Percentiles rank a stretch among this genome's conserved stretches.
Evolutionary conservation across 768 basidiomycete species (phyloP).

Genomic region (Termitomyces eurrhizus): DNA sequence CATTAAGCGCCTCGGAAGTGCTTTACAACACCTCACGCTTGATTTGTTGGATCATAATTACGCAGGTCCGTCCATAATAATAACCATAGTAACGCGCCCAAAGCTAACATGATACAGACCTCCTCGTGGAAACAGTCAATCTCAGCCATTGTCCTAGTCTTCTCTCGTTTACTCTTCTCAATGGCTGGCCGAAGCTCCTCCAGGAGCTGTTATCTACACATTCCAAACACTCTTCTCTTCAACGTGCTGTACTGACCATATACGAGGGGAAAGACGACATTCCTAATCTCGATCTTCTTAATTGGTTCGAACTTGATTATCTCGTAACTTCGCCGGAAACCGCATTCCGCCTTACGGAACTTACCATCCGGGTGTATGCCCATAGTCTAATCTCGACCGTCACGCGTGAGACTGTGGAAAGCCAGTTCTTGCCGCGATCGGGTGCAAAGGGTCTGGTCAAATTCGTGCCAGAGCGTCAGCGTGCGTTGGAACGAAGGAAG

Average conservation of each 20-base stretch:
- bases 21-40: slow-evolving; percentile 12
- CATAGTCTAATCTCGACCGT: slow-evolving; percentile 10
- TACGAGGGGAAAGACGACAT: slow-evolving; percentile 13
- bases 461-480: slow-evolving; percentile 11
- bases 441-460: slow-evolving; percentile 11
- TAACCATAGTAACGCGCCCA: not conserved
- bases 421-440: slow-evolving; percentile 10
- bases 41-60: slow-evolving; percentile 11
- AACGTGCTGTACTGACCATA: slow-evolving; percentile 7
- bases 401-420: slow-evolving; percentile 7
- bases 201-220: slow-evolving; percentile 7
- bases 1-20: slow-evolving; percentile 7
- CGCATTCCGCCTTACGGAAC: slow-evolving; percentile 7
- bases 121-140: slow-evolving; percentile 8
- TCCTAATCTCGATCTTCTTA: slow-evolving; percentile 14
- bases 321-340: slow-evolving; percentile 7
- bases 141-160: slow-evolving; percentile 11
- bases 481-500: slow-evolving; percentile 2
- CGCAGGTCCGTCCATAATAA: slow-evolving; percentile 7
- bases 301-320: slow-evolving; percentile 13
- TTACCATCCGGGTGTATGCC: slow-evolving; percentile 13
- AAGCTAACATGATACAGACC: not conserved
- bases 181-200: slow-evolving; percentile 15
- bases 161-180: slow-evolving; percentile 14
- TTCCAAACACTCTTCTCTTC: slow-evolving; percentile 5